phyloP scores from a whole-genome alignment of 371 early-diverging fungal species.

The Mucor plumbeus region DNA sequence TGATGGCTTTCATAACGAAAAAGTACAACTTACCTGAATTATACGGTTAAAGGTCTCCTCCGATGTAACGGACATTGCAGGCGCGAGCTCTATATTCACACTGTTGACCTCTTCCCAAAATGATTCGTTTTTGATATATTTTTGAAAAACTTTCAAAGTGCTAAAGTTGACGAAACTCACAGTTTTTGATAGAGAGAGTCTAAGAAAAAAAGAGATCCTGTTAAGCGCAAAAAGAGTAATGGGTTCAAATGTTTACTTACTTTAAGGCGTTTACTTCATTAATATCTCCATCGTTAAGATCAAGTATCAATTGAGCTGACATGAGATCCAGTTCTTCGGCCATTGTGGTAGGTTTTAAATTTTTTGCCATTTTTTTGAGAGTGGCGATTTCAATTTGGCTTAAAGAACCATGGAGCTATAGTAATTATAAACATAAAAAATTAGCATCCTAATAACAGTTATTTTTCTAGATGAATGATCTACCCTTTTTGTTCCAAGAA shows the following conservation, averaged over 20 bases:
- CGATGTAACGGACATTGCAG: constrained; percentile 21
- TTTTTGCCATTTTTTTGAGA: constrained; percentile 16
- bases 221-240: constrained; percentile 15
- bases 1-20: constrained; percentile 17
- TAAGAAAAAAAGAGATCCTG: constrained; percentile 16
- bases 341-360: constrained; percentile 20
- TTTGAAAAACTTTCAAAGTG: constrained; percentile 23
- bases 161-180: constrained; percentile 16
- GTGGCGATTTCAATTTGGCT: constrained; percentile 18
- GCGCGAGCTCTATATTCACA: constrained; percentile 19
- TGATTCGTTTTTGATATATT: constrained; percentile 17
- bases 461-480: constrained; percentile 18
- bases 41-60: constrained; percentile 18
- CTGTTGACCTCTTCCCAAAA: constrained; percentile 18
- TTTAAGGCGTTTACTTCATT: constrained; percentile 20
- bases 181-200: constrained; percentile 21
- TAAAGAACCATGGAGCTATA: constrained; percentile 23
- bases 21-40: constrained; percentile 23
- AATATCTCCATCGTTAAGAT: constrained; percentile 16
- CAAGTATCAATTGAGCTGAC: constrained; percentile 16
- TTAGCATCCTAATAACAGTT: constrained; percentile 19
- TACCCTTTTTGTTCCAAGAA: constrained; percentile 20
- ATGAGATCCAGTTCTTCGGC: constrained; percentile 20
- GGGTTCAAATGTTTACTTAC: constrained; percentile 16
- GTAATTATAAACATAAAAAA: constrained; percentile 20